A percentile compares a stretch with the other conserved stretches of the same genome.
phyloP scores from a whole-genome alignment of 805 yeast species.

The Debaryomyces castellii region DNA sequence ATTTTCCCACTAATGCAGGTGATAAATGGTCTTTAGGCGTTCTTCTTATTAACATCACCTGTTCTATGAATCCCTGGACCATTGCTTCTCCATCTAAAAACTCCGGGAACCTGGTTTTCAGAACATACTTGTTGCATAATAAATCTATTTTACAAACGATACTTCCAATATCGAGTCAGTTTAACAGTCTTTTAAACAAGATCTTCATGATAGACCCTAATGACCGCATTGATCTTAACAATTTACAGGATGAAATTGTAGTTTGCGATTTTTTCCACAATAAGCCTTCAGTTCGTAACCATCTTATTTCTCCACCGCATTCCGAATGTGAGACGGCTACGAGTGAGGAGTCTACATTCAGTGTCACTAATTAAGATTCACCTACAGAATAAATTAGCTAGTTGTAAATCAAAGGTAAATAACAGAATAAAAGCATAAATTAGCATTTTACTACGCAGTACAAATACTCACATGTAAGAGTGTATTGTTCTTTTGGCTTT shows the following conservation, averaged over 20 bases:
- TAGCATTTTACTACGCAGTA: too few species aligned
- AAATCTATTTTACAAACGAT: constrained; percentile 56
- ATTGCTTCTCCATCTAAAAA: constrained; percentile 65
- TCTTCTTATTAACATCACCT: constrained; percentile 73
- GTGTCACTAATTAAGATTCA: background rate
- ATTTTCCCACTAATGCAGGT: constrained; percentile 70
- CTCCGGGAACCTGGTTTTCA: constrained; percentile 50
- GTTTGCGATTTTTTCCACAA: constrained; percentile 32
- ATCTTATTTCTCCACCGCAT: background rate
- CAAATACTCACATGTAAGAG: too few species aligned
- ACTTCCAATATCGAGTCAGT: constrained; percentile 67
- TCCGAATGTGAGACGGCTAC: background rate
- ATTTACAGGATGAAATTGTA: constrained; percentile 39
- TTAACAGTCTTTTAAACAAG: constrained; percentile 50
- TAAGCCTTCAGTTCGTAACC: background rate
- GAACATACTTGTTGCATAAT: constrained; percentile 57
- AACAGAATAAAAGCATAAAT: too few species aligned
- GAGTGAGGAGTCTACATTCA: background rate
- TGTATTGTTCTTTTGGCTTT: too few species aligned
- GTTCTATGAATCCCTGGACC: constrained; percentile 90
- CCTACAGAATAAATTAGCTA: too few species aligned
- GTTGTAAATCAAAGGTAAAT: too few species aligned
- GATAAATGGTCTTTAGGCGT: constrained; percentile 86
- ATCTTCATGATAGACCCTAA: constrained; percentile 49
- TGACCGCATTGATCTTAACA: constrained; percentile 42